Conservation (phyloP, 768 basidiomycete species). For the Lactarius akahatsu region DNA sequence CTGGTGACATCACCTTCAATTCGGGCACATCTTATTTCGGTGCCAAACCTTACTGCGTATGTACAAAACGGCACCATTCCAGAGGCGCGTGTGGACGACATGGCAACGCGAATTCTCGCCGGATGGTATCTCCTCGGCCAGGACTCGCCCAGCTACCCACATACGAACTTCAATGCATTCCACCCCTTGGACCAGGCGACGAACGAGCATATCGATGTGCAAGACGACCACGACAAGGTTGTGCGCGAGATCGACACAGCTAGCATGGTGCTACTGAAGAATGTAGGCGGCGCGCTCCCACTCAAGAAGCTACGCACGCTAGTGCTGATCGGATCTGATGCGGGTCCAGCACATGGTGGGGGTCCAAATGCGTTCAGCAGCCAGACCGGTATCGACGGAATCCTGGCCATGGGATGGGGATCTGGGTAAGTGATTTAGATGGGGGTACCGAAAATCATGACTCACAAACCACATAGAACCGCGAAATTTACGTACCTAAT, state of each 20-base stretch:
- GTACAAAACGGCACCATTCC: constrained; percentile 77
- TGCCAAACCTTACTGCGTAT: constrained; percentile 57
- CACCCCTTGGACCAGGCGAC: constrained; percentile 47
- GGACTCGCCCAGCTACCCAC: constrained; percentile 60
- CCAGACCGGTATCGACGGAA: constrained; percentile 47
- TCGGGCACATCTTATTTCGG: constrained; percentile 59
- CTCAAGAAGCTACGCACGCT: constrained; percentile 58
- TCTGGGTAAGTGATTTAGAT: constrained; percentile 47
- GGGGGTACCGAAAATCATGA: constrained; percentile 25
- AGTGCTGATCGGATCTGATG: constrained; percentile 58
- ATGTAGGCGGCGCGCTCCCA: constrained; percentile 55
- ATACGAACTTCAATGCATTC: constrained; percentile 72
- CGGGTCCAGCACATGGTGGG: constrained; percentile 39
- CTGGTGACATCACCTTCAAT: constrained; percentile 51
- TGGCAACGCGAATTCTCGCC: constrained; percentile 79
- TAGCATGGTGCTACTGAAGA: constrained; percentile 76
- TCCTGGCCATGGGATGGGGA: constrained; percentile 94
- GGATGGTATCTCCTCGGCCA: constrained; percentile 67
- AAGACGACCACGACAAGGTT: constrained; percentile 62
- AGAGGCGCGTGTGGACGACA: constrained; percentile 65
- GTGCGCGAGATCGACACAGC: constrained; percentile 77
- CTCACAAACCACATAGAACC: constrained; percentile 43
- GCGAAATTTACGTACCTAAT: constrained; percentile 76
- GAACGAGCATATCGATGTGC: constrained; percentile 66
- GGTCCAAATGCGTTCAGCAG: constrained; percentile 53